Base-by-base conservation (phyloP, 2,329 filamentous ascomycete genomes). In the Fonsecaea erecta region DNA sequence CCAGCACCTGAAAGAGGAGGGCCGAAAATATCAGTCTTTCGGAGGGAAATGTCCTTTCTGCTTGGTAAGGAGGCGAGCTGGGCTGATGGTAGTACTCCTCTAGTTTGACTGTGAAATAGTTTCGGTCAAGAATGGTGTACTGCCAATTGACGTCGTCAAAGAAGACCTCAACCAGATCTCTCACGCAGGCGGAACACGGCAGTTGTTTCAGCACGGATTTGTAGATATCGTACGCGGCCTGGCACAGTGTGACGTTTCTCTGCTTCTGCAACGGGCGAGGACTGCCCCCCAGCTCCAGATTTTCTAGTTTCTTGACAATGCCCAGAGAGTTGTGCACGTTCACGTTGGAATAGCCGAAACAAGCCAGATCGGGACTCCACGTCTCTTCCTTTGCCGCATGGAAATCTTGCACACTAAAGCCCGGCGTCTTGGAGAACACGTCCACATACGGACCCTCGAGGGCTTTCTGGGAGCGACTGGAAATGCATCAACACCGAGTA, bases 141-240 rank as follows among this genome's bases (percentile, higher is more conserved):
- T 63, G 61, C 61, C 61, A 63, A 30, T 63, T 63, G 26, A 63
- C 54, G 26, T 63, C 61, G 43, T 52, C 37, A 46, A 63, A 63
- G 37, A 63, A 63, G 34, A 59, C 43, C 3, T 52, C 24, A 21
- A 63, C 61, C 2, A 63, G 46, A 32, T 63, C 30, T 24, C 48
- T 34, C 16, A 63, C 61, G 51, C 61, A 63, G 14, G 46, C 32
- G 1, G 35, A 55, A 53, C 61, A 63, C 16, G 61, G 61, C 37
- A 63, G 24, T 11, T 40, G 54, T 52, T 53, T 58, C 28, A 63
- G 48, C 18, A 63, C 46, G 18, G 61, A n/a, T 14, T 46, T 52
- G 61, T 63, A 63, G 21, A 43, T 63, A 12, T 63, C 61, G 28
- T 52, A 52, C 12, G 61, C 48, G 11, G 46, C 21, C 16, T 21